Evolutionary conservation across 2,329 filamentous ascomycete species (phyloP).

Genomic region (Polytolypa hystricis): DNA sequence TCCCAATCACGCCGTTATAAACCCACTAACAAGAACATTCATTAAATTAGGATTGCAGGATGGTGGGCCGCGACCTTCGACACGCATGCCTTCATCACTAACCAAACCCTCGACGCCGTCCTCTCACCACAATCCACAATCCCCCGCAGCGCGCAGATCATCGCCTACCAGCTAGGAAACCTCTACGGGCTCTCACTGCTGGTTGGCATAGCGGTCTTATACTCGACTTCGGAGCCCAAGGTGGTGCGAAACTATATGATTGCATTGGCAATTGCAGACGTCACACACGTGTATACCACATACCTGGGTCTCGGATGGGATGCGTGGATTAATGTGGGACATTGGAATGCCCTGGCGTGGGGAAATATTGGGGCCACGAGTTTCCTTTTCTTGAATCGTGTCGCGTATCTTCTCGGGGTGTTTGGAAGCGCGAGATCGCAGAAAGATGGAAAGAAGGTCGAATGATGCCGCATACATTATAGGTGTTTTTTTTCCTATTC

Average conservation of each 20-base stretch:
- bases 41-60: constrained; percentile 49
- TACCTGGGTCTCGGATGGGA: constrained; percentile 48
- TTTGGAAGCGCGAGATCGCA: constrained; percentile 40
- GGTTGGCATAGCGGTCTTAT: constrained; percentile 52
- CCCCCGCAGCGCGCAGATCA: constrained; percentile 38
- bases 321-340: constrained; percentile 40
- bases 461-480: too few relatives aligned
- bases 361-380: constrained; percentile 59
- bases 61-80: constrained; percentile 46
- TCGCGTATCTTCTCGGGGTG: constrained; percentile 47
- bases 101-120: constrained; percentile 36
- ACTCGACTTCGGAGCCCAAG: constrained; percentile 52
- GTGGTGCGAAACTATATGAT: constrained; percentile 58
- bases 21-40: too few relatives aligned
- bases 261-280: constrained; percentile 53
- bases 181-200: constrained; percentile 56
- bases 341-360: constrained; percentile 62
- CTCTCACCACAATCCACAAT: too few relatives aligned
- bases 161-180: constrained; percentile 59
- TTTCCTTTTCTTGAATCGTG: constrained; percentile 46
- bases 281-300: constrained; percentile 56
- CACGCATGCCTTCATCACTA: constrained; percentile 51
- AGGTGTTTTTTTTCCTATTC: too few relatives aligned
- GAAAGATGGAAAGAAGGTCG: constrained; percentile 15
- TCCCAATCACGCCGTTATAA: too few relatives aligned